A percentile compares a stretch with the other conserved stretches of the same genome.
phyloP scores from a whole-genome alignment of 176 grass and related monocot species.

The Panicum miliaceum region DNA sequence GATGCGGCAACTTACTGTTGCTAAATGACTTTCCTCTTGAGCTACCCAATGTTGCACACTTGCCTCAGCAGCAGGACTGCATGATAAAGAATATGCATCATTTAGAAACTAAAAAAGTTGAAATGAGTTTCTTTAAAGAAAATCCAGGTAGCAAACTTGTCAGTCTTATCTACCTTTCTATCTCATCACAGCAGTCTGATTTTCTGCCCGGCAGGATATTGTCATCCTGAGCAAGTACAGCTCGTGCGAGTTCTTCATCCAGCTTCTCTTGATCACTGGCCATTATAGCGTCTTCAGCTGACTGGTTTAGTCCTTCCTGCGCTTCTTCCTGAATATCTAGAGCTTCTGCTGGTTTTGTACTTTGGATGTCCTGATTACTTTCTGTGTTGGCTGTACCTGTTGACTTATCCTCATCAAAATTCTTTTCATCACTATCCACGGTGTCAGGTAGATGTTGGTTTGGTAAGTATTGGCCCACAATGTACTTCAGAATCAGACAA shows the following conservation, averaged over 20 bases:
- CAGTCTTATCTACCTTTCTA: constrained; percentile 51
- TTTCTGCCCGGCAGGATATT: constrained; percentile 30
- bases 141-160: background rate
- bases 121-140: background rate
- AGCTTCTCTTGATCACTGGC: background rate
- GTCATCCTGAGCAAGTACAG: background rate
- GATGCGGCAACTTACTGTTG: constrained; percentile 57
- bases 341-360: background rate
- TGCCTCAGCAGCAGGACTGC: constrained; percentile 49
- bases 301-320: background rate
- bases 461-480: constrained; percentile 54
- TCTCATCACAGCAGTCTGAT: constrained; percentile 39
- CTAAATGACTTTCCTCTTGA: constrained; percentile 50
- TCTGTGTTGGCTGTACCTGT: background rate
- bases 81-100: background rate
- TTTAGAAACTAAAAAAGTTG: background rate
- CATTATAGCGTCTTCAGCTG: background rate
- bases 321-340: background rate
- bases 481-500: constrained; percentile 48
- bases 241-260: constrained; percentile 10
- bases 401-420: constrained; percentile 33
- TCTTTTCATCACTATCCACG: constrained; percentile 7
- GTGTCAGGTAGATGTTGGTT: constrained; percentile 26
- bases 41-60: constrained; percentile 23
- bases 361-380: background rate